Evolutionary conservation across 1,139 yeast species (phyloP), one percentile per base, ranked within the genome.

Genomic region (Geotrichum aggregatum): DNA sequence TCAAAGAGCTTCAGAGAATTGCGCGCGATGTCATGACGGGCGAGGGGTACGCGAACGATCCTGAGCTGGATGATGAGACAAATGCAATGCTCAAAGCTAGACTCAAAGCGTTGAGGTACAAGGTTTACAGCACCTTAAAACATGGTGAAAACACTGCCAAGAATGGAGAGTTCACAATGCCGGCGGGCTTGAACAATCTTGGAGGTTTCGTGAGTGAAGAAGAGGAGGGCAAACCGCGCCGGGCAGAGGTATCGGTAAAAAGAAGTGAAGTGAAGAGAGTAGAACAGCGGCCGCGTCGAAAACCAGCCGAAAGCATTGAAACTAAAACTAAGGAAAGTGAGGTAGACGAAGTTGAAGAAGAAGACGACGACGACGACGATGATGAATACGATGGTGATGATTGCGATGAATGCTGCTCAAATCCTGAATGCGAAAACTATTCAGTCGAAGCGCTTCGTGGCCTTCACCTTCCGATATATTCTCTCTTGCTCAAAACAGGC

Each of bases 281-380:
- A 11, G 62, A 24, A 24, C 28, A 24, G 28, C 28, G 28, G 8
- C 28, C 28, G 28, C 28, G 28, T 8, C 28, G 28, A 24, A 24
- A 24, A 24, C 8, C 57, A 14, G 61, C 54, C 4, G 62, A 49
- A 1, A 63, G 56, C 14, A 58, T 57, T 3, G 64, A 56, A 1
- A 60, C 52, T 6, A 60, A 55, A 13, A 50, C 38, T 19, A 53
- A 50, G 4, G 35, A 41, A 8, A 56, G 50, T 1, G 59, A 46
- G 3, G 57, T 50, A 8, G 59, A 45, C 8, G 40, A 40, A 1
- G 16, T 24, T 18, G 54, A 39, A n/a, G 59, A 55, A 11, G 57
- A 50, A 2, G 55, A 44, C n/a, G 58, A 52, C 3, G 58, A 56
- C 7, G 54, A 47, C 8, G 52, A 47, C 16, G 49, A 44, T 8